Base-by-base conservation (phyloP, 768 basidiomycete species). In the Ramaria sp. region DNA sequence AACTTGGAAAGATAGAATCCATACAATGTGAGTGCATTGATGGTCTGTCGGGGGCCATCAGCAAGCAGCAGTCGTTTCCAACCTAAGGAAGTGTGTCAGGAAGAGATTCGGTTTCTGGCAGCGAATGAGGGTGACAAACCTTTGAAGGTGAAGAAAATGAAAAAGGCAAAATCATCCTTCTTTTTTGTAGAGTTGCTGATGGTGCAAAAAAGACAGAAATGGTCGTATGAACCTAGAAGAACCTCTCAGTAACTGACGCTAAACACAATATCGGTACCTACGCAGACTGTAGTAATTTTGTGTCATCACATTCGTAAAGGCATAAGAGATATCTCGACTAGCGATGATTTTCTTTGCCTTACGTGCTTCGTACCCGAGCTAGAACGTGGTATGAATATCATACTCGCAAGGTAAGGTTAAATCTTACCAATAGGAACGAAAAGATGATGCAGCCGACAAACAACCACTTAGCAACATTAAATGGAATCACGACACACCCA, bases 141-240 rank as follows among this genome's bases (percentile, higher is more conserved):
- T 76, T 99, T 99, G 79, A 99, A 98, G 0, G 87, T 88, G 71
- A 99, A 99, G 81, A 98, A 99, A 65, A 98, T 81, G 69, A 96
- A 99, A 77, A 98, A 98, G 32, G 95, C 94, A 69, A 99, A 93
- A 64, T 96, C 91, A 65, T 99, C 96, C 68, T 86, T 93, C 58
- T 81, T 83, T 77, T 95, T 97, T 28, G 92, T 93, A 25, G 96
- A 98, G 64, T 89, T 85, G 64, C 83, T 83, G 69, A 99, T 96
- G 61, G 97, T 92, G 61, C 88, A 85, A 67, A 98, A 98, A 75
- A 99, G 93, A 69, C 96, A 98, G 67, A 97, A 97, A 66, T 95
- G 89, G 66, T 95, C 85, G 68, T 97, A 99, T 39, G 88, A 91
- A 51, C 89, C 92, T 94, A 62, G 8, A 32, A 41, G 37, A 32